Percentiles rank a stretch among this genome's conserved stretches.
phyloP scores from a whole-genome alignment of 2,329 filamentous ascomycete species.

The Colletotrichum tabaci region DNA sequence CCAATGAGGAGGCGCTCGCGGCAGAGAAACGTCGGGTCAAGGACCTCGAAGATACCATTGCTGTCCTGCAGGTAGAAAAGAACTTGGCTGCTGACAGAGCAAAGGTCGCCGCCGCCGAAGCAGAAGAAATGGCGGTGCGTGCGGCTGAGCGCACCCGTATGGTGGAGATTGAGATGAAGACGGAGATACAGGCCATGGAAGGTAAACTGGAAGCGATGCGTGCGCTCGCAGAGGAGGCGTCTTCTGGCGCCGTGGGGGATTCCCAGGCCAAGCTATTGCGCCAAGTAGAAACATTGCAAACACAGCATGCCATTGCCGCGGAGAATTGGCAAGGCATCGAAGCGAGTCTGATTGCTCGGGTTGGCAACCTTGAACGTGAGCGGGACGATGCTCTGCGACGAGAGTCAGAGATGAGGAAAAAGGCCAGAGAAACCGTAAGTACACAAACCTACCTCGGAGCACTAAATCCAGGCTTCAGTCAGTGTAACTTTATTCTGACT shows the following conservation, averaged over 20 bases:
- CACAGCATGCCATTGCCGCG: slow-evolving; percentile 92
- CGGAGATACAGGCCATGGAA: slow-evolving; percentile 84
- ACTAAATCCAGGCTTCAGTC: not conserved
- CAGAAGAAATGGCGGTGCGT: slow-evolving; percentile 80
- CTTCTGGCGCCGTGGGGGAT: slow-evolving; percentile 85
- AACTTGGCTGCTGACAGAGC: slow-evolving; percentile 76
- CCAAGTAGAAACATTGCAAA: slow-evolving; percentile 95
- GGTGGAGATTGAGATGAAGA: slow-evolving; percentile 82
- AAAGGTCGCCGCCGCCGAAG: slow-evolving; percentile 78
- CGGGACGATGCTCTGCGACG: slow-evolving; percentile 87
- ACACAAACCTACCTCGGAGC: not conserved
- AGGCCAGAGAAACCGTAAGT: slow-evolving; percentile 86
- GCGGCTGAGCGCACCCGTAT: slow-evolving; percentile 79
- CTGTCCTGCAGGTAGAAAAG: slow-evolving; percentile 83
- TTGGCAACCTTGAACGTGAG: slow-evolving; percentile 88
- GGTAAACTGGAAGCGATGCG: slow-evolving; percentile 92
- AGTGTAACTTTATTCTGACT: slow-evolving; percentile 45
- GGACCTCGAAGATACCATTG: slow-evolving; percentile 70
- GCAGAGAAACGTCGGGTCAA: slow-evolving; percentile 69
- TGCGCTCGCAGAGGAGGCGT: slow-evolving; percentile 88
- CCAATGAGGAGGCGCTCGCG: slow-evolving; percentile 77
- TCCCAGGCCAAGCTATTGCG: slow-evolving; percentile 90
- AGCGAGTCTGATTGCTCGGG: slow-evolving; percentile 83
- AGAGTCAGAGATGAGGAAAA: slow-evolving; percentile 90
- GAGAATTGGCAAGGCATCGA: slow-evolving; percentile 99